Base-by-base conservation (phyloP, 345 rosid genomes). In the Hibiscus tridactylites region DNA sequence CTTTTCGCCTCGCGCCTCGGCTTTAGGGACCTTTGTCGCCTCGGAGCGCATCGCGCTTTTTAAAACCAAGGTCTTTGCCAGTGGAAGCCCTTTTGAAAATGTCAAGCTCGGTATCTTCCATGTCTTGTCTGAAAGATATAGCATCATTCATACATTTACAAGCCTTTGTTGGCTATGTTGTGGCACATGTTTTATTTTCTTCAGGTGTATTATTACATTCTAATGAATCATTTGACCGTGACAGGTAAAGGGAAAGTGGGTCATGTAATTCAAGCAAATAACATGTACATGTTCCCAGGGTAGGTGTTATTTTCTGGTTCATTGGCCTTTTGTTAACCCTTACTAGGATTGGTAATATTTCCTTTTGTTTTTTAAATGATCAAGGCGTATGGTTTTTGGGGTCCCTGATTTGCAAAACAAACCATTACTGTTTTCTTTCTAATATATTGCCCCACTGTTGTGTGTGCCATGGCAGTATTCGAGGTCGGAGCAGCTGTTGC, bases 211-310 rank as follows among this genome's bases (percentile, higher is more conserved):
- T 28, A 68, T 33, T 28, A 57, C 44, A 59, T 58, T 49, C n/a
- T 59, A 66, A 21, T 21, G 24, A 21, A 50, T 15, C 19, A 68
- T 75, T 58, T 74, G 15, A 37, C 21, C 60, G 37, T 73, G 81
- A 78, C 82, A 95, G 98, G 92, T 61, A 92, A 90, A 65, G 97
- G 99, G 61, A 89, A 81, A 79, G 81, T 86, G 29, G 97, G 99
- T 52, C 88, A 89, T 82, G 99, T 88, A 77, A 95, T 92, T 86
- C 99, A 95, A 75, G 98, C 98, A 73, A 95, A 95, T 82, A 95
- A 95, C 81, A 92, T 95, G 97, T 95, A 95, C 83, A 86, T 95
- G 68, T 95, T 95, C 83, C 99, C 99, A 0, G 99, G 99, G 97
- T 95, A 65, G 54, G 97, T 77, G 37, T 75, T 81, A 57, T 28